Conservation (phyloP, 805 yeast species). For the Candida railenensis region DNA sequence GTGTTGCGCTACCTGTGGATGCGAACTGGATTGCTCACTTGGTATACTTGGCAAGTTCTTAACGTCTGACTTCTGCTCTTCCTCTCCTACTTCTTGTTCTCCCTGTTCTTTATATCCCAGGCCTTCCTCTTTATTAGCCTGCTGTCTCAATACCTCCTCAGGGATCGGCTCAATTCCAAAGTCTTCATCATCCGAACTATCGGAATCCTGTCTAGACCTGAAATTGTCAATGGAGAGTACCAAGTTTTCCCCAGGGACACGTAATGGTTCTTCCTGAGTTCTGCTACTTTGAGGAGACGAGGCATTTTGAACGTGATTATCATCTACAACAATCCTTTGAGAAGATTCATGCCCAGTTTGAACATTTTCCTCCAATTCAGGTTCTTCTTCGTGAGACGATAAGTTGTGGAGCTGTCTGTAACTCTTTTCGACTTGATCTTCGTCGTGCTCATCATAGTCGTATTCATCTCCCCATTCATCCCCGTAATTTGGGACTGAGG, state of each 20-base stretch:
- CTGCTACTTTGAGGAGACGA: no score
- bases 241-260: slow-evolving; percentile 13
- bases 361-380: neutral
- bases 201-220: slow-evolving; percentile 7
- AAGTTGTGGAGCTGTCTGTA: neutral
- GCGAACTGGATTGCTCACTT: neutral
- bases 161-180: neutral
- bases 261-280: neutral
- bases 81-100: no score
- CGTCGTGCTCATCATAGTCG: slow-evolving; percentile 12
- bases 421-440: neutral
- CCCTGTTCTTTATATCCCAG: no score
- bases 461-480: slow-evolving; percentile 42
- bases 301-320: neutral
- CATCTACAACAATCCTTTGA: neutral
- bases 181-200: slow-evolving; percentile 15
- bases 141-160: no score
- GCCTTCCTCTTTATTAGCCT: no score
- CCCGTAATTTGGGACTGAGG: slow-evolving; percentile 41
- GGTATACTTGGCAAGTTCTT: neutral
- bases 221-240: slow-evolving; percentile 36
- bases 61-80: no score
- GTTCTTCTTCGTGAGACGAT: neutral
- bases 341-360: neutral
- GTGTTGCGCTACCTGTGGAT: neutral